Evolutionary conservation across 306 rosid species (phyloP), one percentile per base, ranked within the genome.

Genomic region (Castanospermum australe): DNA sequence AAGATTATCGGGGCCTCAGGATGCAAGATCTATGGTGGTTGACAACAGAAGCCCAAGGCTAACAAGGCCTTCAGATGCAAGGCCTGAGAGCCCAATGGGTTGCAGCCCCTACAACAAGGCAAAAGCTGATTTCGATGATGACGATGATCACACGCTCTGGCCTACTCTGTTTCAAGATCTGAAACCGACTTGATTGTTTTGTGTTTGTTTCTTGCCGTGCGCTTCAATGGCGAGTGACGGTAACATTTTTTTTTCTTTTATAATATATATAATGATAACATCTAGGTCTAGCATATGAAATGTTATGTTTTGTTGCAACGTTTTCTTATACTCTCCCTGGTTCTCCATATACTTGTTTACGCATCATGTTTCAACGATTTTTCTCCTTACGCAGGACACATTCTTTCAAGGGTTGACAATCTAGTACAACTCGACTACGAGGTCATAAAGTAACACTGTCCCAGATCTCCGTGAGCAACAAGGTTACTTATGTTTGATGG

Each of bases 81-180:
- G 78, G 42, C 64, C 33, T 60, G 85, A 85, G 32, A 89, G 89
- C 78, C 92, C 94, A 81, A 50, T 72, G 78, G 59, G 81, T 3
- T 70, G 38, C 22, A 64, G 87, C 13, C 92, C 83, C 0, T 86
- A 69, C 36, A 87, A 85, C 67, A 82, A 79, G 77, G 82, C 88
- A 22, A 87, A 64, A 17, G 74, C 28, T 55, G 90, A 88, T 8
- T 67, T 59, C 8, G 83, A 79, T 57, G 87, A 72, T 73, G 86
- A 80, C 39, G 95, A 81, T 28, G 96, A 96, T 21, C 94, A 76
- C 39, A 73, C 92, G n/a, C 87, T 88, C 5, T 93, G 98, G 98
- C 87, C 89, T 18, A 41, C 96, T 5, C 67, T 96, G 81, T 96
- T 96, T 86, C 93, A 93, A 14, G 99, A 93, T 77, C 81, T 96